These are phyloP conservation scores for Dryas drummondii DNA, from an alignment of 306 rosid genomes.

Conservation along the genomic window DNA sequence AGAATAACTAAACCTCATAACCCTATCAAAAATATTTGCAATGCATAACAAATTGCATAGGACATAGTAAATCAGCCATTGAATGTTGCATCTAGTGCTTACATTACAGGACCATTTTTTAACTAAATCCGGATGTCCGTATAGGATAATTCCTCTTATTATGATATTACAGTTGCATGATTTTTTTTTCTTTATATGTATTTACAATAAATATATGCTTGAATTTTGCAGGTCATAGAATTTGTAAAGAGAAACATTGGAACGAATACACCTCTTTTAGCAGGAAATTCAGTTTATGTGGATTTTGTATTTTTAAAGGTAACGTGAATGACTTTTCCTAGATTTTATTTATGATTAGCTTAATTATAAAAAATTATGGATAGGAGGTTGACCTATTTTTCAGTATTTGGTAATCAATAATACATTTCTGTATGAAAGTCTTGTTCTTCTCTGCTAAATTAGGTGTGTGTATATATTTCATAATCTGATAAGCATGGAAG, in stretches of 20 bases:
- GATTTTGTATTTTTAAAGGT: slow-evolving; percentile 88
- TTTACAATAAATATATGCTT: slow-evolving; percentile 1
- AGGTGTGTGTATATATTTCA: not conserved
- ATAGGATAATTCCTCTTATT: too few species aligned
- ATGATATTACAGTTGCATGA: not conserved
- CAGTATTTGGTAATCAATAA: not conserved
- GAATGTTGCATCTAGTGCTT: too few species aligned
- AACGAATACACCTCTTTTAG: slow-evolving; percentile 65
- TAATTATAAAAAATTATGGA: not conserved
- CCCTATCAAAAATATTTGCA: too few species aligned
- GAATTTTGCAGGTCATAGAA: slow-evolving; percentile 68
- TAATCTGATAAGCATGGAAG: not conserved
- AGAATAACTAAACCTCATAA: too few species aligned
- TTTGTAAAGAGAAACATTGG: slow-evolving; percentile 69
- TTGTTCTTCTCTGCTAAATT: not conserved
- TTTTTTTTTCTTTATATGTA: not conserved
- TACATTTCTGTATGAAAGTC: not conserved
- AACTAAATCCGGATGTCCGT: too few species aligned
- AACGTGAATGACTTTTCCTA: slow-evolving; percentile 13
- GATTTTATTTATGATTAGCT: not conserved
- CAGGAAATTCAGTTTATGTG: slow-evolving; percentile 86
- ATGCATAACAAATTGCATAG: too few species aligned
- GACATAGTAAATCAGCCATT: too few species aligned
- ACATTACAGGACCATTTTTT: too few species aligned
- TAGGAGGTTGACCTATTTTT: not conserved